Evolutionary conservation across 2,329 filamentous ascomycete species (phyloP), one percentile per base, ranked within the genome.

Genomic region (Cercospora brassicicola): DNA sequence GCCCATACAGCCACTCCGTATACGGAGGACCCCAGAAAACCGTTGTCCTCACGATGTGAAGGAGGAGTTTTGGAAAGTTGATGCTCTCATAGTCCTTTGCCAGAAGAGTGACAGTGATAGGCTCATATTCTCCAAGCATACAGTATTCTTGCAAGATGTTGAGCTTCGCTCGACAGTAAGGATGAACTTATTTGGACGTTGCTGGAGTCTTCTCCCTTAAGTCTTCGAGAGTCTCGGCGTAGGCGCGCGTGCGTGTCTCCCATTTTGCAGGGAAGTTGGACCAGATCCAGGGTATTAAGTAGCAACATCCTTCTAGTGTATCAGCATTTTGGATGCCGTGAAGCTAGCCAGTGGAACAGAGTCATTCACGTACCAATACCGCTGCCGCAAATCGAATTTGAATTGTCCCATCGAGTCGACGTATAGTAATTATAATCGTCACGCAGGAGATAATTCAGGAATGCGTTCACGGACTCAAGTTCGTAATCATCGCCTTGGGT

Each of bases 131-230:
- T 20, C 13, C 30, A 63, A n/a, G 15, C 4, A 42, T 7, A 30
- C 28, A 23, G 26, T 48, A n/a, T 23, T 45, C n/a, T 18, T 11
- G 18, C 33, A 62, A 62, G 4, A 13, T 8, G n/a, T 23, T 13
- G 33, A 62, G 20, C 18, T 20, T 48, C 20, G 30, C 26, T 20
- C 23, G 18, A 39, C 59, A 62, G 18, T 23, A 45, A 20, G 45
- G 28, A 51, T 53, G 28, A 23, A 63, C 53, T 28, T 63, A 45
- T 30, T 20, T 53, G 45, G 13, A 53, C n/a, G 10, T 33, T 39
- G 18, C 31, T 59, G 67, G 68, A 33, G 36, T 68, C 61, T 70
- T 72, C 65, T 70, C 70, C 69, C 68, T 71, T 45, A 48, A 23
- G 23, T 31, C 23, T 26, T 30, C 31, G 30, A 18, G 56, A 18